Evolutionary conservation across 2,329 filamentous ascomycete genomes (phyloP).

Genomic region (Pseudocercospora fuligena): DNA sequence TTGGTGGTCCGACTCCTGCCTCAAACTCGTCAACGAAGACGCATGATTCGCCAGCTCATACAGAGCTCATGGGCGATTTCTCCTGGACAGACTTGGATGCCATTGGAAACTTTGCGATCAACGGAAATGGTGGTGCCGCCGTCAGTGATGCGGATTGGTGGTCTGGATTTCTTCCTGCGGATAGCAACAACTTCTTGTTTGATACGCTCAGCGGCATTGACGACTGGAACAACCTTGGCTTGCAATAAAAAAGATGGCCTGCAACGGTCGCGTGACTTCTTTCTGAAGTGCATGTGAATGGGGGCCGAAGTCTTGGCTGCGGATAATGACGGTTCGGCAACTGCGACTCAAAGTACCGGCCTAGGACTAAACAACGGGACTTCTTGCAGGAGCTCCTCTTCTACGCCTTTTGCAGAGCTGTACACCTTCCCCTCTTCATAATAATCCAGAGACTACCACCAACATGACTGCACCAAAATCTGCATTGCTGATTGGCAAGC

Average conservation of each 20-base stretch:
- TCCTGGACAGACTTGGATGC: conserved; percentile 55
- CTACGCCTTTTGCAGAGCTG: not conserved
- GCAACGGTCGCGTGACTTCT: not conserved
- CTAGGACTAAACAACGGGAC: not conserved
- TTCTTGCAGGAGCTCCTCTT: conserved; percentile 5
- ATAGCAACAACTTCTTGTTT: conserved; percentile 42
- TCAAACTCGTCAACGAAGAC: conserved; percentile 33
- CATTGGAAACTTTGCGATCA: conserved; percentile 55
- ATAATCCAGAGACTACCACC: not conserved
- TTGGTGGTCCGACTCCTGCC: conserved; percentile 39
- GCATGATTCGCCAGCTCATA: conserved; percentile 47
- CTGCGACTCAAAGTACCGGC: not conserved
- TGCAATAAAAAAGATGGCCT: conserved; percentile 26
- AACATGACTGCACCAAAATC: conserved; percentile 33
- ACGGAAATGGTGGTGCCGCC: conserved; percentile 42
- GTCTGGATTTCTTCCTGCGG: conserved; percentile 44
- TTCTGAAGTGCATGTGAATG: not conserved
- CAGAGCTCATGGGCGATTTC: conserved; percentile 55
- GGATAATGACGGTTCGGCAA: conserved; percentile 3
- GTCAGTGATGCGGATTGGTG: conserved; percentile 43
- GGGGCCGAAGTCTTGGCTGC: not conserved
- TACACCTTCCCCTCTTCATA: not conserved
- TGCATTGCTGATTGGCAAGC: conserved; percentile 52
- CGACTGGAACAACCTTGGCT: conserved; percentile 38
- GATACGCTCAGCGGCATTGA: conserved; percentile 40